Percentiles rank a stretch among this genome's conserved stretches.
These are phyloP conservation scores for Venturia effusa DNA, from an alignment of 2,329 filamentous ascomycete genomes.

Conservation along the genomic window DNA sequence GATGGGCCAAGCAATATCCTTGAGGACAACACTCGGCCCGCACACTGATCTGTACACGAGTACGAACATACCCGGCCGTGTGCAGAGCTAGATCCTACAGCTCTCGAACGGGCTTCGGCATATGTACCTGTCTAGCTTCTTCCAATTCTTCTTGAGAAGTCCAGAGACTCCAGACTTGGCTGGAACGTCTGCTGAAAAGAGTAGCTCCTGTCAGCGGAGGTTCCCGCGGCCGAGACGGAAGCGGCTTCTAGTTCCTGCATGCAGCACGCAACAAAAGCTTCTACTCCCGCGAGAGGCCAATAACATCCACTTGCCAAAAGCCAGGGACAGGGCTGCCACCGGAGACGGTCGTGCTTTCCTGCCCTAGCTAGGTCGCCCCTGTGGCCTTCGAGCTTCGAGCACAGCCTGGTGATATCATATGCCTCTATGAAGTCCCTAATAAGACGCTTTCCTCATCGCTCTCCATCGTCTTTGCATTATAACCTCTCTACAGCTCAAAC, in stretches of 20 bases:
- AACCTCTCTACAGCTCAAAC: neutral
- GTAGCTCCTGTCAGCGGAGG: neutral
- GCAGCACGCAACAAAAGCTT: too few species aligned
- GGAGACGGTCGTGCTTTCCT: neutral
- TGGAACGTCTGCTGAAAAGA: neutral
- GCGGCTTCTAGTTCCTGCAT: neutral
- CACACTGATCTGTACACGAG: neutral
- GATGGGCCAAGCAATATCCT: neutral
- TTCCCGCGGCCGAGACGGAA: neutral
- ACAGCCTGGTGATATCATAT: constrained; percentile 1
- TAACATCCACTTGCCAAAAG: neutral
- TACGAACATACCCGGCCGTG: neutral
- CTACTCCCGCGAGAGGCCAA: neutral
- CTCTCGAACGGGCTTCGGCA: neutral
- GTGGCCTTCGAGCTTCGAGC: neutral
- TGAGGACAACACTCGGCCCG: neutral
- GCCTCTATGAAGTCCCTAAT: neutral
- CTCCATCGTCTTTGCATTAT: neutral
- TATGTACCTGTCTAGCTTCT: neutral
- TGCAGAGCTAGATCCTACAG: neutral
- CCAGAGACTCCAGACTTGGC: neutral
- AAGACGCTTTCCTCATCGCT: neutral
- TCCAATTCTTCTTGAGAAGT: neutral
- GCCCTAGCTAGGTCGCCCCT: neutral
- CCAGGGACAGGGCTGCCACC: neutral